These are phyloP conservation scores for Septoria petroselini DNA, from an alignment of 2,329 filamentous ascomycete genomes.

Conservation along the genomic window DNA sequence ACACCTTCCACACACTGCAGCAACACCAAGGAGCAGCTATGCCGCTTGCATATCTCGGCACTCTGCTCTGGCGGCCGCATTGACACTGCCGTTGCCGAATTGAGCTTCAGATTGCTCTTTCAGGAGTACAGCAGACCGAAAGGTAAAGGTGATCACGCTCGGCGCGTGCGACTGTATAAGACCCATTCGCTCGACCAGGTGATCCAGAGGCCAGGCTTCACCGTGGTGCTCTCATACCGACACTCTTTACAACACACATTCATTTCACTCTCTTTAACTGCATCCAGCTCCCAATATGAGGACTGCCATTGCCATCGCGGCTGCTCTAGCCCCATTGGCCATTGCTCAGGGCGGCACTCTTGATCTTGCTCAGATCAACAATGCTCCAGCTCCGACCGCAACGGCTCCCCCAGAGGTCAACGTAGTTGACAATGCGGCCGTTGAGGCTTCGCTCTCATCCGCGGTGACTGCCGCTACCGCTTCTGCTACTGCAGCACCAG, in stretches of 20 bases:
- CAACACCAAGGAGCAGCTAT: background rate
- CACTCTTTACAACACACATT: background rate
- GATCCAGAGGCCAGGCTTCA: background rate
- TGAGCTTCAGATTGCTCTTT: background rate
- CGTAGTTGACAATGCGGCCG: slow-evolving; percentile 8
- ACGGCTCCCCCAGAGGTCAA: slow-evolving; percentile 15
- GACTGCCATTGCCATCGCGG: slow-evolving; percentile 8
- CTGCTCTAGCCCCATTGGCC: slow-evolving; percentile 10
- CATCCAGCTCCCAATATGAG: background rate
- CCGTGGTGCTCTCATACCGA: background rate
- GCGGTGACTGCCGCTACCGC: slow-evolving; percentile 7
- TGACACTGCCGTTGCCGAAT: background rate
- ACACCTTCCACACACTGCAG: background rate
- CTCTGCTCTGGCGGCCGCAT: background rate
- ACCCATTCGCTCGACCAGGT: background rate
- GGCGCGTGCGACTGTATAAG: background rate
- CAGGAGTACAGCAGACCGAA: background rate
- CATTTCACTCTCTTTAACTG: background rate
- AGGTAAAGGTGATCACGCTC: background rate
- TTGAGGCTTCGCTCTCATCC: slow-evolving; percentile 9
- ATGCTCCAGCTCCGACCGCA: slow-evolving; percentile 12
- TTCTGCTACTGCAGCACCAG: slow-evolving; percentile 4
- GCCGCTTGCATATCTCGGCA: background rate
- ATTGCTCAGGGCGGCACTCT: slow-evolving; percentile 8
- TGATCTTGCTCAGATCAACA: slow-evolving; percentile 7